phyloP scores from a whole-genome alignment of 176 grass and related monocot genomes.

The Rhipidocladum racemiflorum region DNA sequence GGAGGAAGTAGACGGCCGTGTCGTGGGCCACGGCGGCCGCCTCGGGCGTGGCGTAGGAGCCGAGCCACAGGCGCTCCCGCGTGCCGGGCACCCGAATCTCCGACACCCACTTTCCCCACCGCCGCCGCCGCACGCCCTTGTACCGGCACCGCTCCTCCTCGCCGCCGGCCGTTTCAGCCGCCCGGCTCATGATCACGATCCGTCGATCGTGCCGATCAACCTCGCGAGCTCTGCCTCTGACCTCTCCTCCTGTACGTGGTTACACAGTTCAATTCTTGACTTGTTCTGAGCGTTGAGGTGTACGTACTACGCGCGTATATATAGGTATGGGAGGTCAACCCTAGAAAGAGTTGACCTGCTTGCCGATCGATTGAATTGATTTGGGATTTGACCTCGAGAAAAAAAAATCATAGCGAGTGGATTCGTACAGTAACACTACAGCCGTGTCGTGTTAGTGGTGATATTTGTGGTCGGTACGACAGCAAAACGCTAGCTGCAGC shows the following conservation, averaged over 20 bases:
- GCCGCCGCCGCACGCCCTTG: constrained; percentile 77
- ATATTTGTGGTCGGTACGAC: constrained; percentile 10
- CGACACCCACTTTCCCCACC: constrained; percentile 97
- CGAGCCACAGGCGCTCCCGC: constrained; percentile 68
- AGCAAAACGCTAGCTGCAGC: not conserved
- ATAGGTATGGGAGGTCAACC: constrained; percentile 19
- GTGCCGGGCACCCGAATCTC: constrained; percentile 83
- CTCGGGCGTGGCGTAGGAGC: constrained; percentile 59
- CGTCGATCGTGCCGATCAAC: not conserved
- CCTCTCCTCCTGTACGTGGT: not conserved
- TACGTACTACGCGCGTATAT: constrained; percentile 11
- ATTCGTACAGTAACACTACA: not conserved
- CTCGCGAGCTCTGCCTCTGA: not conserved
- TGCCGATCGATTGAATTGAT: not conserved
- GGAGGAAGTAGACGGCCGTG: constrained; percentile 82
- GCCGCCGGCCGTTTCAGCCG: not conserved
- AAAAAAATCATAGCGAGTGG: not conserved
- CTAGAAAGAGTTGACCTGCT: constrained; percentile 9
- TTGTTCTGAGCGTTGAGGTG: not conserved
- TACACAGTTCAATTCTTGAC: not conserved
- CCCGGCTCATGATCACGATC: constrained; percentile 14
- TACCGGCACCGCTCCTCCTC: constrained; percentile 47
- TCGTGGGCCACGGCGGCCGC: constrained; percentile 69
- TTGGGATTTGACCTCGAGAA: constrained; percentile 13
- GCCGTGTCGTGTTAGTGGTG: not conserved